Conservation (phyloP, 2,329 filamentous ascomycete species). For the Aspergillus viridinutans region DNA sequence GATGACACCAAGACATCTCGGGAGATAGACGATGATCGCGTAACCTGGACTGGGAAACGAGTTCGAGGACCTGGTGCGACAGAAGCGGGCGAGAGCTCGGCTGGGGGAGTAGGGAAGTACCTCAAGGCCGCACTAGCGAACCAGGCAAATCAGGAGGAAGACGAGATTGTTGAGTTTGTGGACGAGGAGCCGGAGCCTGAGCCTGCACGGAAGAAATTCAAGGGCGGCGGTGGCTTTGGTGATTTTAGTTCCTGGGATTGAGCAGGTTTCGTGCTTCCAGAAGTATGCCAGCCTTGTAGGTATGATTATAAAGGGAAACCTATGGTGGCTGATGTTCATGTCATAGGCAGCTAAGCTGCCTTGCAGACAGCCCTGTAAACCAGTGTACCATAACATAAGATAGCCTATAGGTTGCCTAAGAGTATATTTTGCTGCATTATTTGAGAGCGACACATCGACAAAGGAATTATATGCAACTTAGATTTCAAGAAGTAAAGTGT, state of each 20-base stretch:
- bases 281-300: background rate
- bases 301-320: background rate
- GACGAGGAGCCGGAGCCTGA: slow-evolving; percentile 62
- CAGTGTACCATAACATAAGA: background rate
- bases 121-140: slow-evolving; percentile 57
- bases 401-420: background rate
- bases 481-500: no score
- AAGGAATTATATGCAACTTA: no score
- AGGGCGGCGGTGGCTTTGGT: slow-evolving; percentile 70
- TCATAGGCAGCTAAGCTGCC: background rate
- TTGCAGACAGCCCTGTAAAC: background rate
- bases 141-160: slow-evolving; percentile 39
- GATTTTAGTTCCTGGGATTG: slow-evolving; percentile 84
- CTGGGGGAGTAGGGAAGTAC: slow-evolving; percentile 70
- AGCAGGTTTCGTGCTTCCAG: background rate
- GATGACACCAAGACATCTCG: slow-evolving; percentile 24
- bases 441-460: no score
- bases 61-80: slow-evolving; percentile 65
- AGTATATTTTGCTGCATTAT: no score
- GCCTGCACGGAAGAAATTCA: slow-evolving; percentile 76
- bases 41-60: slow-evolving; percentile 95
- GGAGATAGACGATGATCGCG: slow-evolving; percentile 71
- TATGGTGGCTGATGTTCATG: background rate
- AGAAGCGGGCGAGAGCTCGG: slow-evolving; percentile 43
- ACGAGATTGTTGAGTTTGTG: slow-evolving; percentile 58